Conservation (phyloP, 345 rosid species). For the Populus nigra region DNA sequence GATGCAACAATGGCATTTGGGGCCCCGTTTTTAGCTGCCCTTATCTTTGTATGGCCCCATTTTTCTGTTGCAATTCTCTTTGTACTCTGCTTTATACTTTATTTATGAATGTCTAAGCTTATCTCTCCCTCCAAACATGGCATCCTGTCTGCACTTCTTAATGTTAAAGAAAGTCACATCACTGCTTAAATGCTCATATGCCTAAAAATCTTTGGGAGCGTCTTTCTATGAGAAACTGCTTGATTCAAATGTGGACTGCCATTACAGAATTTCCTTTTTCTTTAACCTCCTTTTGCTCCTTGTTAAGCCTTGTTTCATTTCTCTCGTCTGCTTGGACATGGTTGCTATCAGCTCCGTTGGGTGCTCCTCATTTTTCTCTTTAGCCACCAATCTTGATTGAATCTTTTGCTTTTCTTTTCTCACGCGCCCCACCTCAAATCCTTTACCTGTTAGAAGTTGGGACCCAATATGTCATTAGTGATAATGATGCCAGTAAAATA, state of each 20-base stretch:
- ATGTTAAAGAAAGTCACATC: not conserved
- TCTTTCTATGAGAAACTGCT: not conserved
- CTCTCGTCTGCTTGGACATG: not conserved
- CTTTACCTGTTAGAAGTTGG: not conserved
- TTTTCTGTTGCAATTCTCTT: not conserved
- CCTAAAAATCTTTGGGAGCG: not conserved
- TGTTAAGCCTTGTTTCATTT: not conserved
- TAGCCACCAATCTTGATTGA: not conserved
- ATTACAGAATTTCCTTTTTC: not conserved
- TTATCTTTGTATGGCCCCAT: not conserved
- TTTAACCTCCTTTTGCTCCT: not conserved
- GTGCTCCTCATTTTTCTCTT: not conserved
- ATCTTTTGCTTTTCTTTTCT: not conserved
- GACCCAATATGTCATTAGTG: not conserved
- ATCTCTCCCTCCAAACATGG: not conserved
- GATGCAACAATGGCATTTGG: not conserved
- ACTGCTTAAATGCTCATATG: not conserved
- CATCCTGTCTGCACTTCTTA: not conserved
- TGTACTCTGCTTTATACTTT: not conserved
- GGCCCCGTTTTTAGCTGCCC: not conserved
- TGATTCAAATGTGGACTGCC: not conserved
- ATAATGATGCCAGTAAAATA: not conserved
- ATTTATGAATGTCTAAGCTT: not conserved
- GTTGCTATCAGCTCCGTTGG: conserved; percentile 5
- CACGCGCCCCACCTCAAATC: not conserved